These are phyloP conservation scores for Gaeumannomyces tritici DNA, from an alignment of 2,329 filamentous ascomycete genomes.

Conservation along the genomic window DNA sequence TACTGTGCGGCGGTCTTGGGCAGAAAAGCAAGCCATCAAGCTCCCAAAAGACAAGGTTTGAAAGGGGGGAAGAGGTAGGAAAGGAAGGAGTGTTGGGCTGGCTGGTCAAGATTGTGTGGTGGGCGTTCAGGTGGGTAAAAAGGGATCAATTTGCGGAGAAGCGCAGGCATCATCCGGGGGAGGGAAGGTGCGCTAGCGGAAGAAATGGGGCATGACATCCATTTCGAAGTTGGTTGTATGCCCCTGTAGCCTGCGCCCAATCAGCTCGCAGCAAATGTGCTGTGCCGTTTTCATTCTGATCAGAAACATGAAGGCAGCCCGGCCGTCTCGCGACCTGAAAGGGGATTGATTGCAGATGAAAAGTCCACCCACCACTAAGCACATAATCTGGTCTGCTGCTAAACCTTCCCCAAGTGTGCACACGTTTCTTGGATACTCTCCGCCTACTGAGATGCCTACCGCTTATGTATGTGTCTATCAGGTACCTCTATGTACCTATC, in stretches of 20 bases:
- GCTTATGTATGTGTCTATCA: too few relatives aligned
- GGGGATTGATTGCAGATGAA: too few relatives aligned
- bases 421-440: too few relatives aligned
- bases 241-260: not conserved
- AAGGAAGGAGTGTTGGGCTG: not conserved
- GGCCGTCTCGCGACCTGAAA: not conserved
- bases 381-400: not conserved
- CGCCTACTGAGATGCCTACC: too few relatives aligned
- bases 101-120: not conserved
- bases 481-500: too few relatives aligned
- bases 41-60: not conserved
- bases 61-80: not conserved
- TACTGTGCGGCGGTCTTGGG: not conserved
- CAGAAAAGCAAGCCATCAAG: not conserved
- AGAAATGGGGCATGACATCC: not conserved
- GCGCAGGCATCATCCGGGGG: not conserved
- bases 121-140: not conserved
- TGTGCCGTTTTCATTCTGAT: too few relatives aligned
- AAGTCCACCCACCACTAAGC: not conserved
- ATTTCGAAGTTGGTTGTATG: too few relatives aligned
- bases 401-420: too few relatives aligned
- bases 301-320: not conserved
- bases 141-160: conserved; percentile 2
- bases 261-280: not conserved
- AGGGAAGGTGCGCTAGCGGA: not conserved